Evolutionary conservation across 2,329 filamentous ascomycete species (phyloP), one percentile per base, ranked within the genome.

Genomic region (Phyllosticta citriasiana): DNA sequence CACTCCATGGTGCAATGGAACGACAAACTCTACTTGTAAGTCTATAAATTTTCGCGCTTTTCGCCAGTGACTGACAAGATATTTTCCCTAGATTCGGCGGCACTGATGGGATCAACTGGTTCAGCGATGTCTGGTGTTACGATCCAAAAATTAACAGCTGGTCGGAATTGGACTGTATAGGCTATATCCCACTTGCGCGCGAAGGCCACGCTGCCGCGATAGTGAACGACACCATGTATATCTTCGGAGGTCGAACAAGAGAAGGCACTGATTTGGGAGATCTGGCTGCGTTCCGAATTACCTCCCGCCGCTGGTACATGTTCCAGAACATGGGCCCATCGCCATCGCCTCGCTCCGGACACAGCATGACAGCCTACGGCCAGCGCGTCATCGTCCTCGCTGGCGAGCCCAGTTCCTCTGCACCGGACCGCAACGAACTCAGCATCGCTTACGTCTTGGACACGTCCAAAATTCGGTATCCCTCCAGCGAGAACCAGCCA

Each of bases 281-380:
- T 73, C 80, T 99, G 53, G 93, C 94, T 2, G 94, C 94, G 9
- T 90, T 90, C 74, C 82, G 86, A 57, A 89, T 89, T 67, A 85
- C 88, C 0, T 91, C 91, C 10, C 86, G 90, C 65, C 85, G 94
- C 63, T 99, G 94, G 94, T 99, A 97, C 73, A 99, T 94, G 40
- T 99, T 99, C 76, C 94, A 99, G 71, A 99, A 99, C 71, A 99
- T 99, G 94, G 94, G 94, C 0, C 92, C 92, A 2, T 95, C 92
- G 1, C 94, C 94, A 0, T 97, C 92, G 2, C 87, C 94, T 33
- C 84, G 94, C 63, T 97, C 93, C 16, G 94, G 94, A 1, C 94
- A 99, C 73, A 97, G 91, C 73, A 97, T 99, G 94, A 97, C 94
- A 2, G 87, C 91, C 2, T 90, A 93, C 64, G 91, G 90, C 30